Evolutionary conservation across 192 early-diverging fungal species (phyloP).

Genomic region (Podila horticola): DNA sequence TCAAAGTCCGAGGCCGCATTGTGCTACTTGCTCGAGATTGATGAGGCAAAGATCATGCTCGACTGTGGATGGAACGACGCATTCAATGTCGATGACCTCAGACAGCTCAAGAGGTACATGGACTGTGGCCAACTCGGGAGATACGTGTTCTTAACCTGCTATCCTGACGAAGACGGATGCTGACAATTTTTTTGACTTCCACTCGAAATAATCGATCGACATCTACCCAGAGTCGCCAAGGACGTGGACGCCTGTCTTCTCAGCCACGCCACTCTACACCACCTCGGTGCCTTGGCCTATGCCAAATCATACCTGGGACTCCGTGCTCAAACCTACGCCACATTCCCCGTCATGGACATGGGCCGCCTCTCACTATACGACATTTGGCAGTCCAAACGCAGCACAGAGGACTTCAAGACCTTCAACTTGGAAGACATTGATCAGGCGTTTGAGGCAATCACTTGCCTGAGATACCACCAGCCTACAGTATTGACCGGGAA

Average conservation of each 20-base stretch:
- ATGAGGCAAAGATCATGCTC: slow-evolving; percentile 89
- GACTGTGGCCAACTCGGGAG: too few relatives aligned
- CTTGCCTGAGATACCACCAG: slow-evolving; percentile 87
- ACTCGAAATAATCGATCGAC: neutral
- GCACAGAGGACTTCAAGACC: slow-evolving; percentile 75
- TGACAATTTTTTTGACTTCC: neutral
- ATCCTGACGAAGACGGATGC: neutral
- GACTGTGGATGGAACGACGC: slow-evolving; percentile 94
- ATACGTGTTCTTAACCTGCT: neutral
- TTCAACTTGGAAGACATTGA: slow-evolving; percentile 87
- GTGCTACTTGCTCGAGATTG: slow-evolving; percentile 93
- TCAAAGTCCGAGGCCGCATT: slow-evolving; percentile 86
- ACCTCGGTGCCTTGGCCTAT: slow-evolving; percentile 88
- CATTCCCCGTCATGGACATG: slow-evolving; percentile 93
- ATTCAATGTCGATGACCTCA: slow-evolving; percentile 78
- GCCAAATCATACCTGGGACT: slow-evolving; percentile 82
- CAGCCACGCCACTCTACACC: slow-evolving; percentile 88
- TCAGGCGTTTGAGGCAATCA: slow-evolving; percentile 85
- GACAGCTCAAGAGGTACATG: slow-evolving; percentile 27
- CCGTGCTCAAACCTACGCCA: slow-evolving; percentile 88
- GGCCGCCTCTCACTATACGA: slow-evolving; percentile 88
- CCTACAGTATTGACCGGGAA: slow-evolving; percentile 80
- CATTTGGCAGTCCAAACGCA: slow-evolving; percentile 73
- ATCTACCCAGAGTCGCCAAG: slow-evolving; percentile 74
- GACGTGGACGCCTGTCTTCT: slow-evolving; percentile 91